Conservation (phyloP, 2,329 filamentous ascomycete genomes). For the Cercospora berteroae region DNA sequence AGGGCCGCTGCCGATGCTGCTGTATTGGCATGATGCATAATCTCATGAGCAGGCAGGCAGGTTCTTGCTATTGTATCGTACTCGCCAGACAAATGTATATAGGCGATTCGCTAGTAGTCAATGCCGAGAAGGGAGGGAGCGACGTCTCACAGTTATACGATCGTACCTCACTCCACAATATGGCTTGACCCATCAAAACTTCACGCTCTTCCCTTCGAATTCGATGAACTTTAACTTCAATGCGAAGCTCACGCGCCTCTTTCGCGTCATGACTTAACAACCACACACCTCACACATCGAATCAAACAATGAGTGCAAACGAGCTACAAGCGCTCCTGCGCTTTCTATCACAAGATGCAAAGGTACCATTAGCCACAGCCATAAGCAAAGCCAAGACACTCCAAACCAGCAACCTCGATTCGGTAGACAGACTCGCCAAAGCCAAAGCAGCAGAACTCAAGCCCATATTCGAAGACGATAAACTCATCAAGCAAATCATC, state of each 20-base stretch:
- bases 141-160: too few relatives aligned
- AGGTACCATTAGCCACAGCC: conserved; percentile 55
- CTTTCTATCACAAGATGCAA: conserved; percentile 59
- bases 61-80: too few relatives aligned
- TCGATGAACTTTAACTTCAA: not conserved
- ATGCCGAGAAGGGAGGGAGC: not conserved
- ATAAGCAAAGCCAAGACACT: conserved; percentile 57
- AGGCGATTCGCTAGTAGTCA: not conserved
- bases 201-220: not conserved
- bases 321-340: conserved; percentile 48
- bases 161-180: too few relatives aligned
- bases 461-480: conserved; percentile 51
- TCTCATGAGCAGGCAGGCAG: not conserved
- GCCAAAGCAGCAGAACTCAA: conserved; percentile 46
- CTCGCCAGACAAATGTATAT: too few relatives aligned
- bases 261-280: not conserved
- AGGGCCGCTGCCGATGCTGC: not conserved
- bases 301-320: conserved; percentile 21
- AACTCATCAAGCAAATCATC: conserved; percentile 56
- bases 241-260: not conserved
- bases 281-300: not conserved
- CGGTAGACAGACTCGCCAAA: conserved; percentile 51
- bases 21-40: not conserved
- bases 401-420: conserved; percentile 48
- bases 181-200: not conserved